Percentiles rank a stretch among this genome's conserved stretches.
Evolutionary conservation across 2,329 filamentous ascomycete genomes (phyloP).

Genomic region (Escovopsis sp.): DNA sequence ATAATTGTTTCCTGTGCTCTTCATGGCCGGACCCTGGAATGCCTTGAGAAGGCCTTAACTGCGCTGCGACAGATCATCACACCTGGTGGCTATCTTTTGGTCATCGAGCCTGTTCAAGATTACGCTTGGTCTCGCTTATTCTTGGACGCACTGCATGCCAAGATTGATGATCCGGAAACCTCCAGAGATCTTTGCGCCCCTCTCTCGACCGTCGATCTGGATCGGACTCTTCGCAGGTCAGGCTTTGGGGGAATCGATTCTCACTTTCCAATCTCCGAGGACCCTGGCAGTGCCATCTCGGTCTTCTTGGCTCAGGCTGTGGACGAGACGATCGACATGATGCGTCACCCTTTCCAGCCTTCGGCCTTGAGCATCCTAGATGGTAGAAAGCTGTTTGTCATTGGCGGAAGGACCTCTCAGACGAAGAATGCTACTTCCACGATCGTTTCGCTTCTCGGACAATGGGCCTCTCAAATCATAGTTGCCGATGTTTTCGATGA

Average conservation of each 20-base stretch:
- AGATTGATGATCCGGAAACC: conserved; percentile 7
- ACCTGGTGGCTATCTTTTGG: background rate
- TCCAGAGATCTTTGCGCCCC: conserved; percentile 1
- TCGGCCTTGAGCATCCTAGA: background rate
- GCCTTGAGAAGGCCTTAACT: background rate
- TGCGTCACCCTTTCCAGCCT: background rate
- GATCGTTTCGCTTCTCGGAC: background rate
- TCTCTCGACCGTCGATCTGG: background rate
- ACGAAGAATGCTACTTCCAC: background rate
- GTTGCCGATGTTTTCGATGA: background rate
- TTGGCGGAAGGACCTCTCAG: background rate
- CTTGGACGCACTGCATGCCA: background rate
- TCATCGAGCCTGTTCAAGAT: background rate
- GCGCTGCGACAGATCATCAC: background rate
- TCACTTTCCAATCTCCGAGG: conserved; percentile 1
- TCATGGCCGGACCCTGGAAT: conserved; percentile 2
- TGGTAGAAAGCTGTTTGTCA: background rate
- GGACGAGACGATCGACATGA: background rate
- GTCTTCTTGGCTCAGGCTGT: background rate
- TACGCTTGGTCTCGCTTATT: background rate
- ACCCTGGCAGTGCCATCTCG: background rate
- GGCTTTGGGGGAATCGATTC: conserved; percentile 6
- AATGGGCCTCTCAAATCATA: background rate
- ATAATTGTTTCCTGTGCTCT: conserved; percentile 23
- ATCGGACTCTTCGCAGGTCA: background rate